Conservation (phyloP, 2,329 filamentous ascomycete species). For the Aaosphaeria pasadenensis region DNA sequence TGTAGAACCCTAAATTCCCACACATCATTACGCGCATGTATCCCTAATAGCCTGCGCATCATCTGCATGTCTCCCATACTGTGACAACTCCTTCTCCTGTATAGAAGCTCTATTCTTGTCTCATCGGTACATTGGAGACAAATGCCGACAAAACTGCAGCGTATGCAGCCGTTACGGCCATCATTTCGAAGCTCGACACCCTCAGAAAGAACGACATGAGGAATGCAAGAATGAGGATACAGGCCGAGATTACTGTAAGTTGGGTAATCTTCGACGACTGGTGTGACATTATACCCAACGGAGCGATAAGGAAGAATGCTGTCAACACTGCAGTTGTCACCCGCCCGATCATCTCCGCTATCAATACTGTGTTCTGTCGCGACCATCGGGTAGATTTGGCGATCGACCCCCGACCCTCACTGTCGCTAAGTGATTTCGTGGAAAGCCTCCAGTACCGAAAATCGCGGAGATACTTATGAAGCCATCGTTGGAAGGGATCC, state of each 20-base stretch:
- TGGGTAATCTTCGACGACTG: background rate
- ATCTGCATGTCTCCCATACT: no score
- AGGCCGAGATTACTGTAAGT: background rate
- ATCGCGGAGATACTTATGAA: no score
- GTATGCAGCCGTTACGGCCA: constrained; percentile 18
- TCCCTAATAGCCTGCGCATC: no score
- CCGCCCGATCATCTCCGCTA: background rate
- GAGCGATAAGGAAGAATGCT: background rate
- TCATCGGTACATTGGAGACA: constrained; percentile 11
- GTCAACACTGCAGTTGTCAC: background rate
- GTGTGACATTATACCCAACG: background rate
- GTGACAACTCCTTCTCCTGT: no score
- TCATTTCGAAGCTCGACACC: constrained; percentile 21
- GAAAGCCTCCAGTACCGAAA: no score
- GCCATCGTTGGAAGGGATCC: no score
- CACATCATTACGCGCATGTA: no score
- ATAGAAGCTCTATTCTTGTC: background rate
- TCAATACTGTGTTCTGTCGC: background rate
- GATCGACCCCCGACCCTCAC: background rate
- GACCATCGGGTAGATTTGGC: background rate
- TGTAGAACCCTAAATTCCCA: no score
- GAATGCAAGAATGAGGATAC: background rate
- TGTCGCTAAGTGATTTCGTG: no score
- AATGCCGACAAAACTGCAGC: constrained; percentile 18
- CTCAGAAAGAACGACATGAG: background rate